phyloP scores from a whole-genome alignment of 2,329 filamentous ascomycete species.

The Apiospora pterosperma region DNA sequence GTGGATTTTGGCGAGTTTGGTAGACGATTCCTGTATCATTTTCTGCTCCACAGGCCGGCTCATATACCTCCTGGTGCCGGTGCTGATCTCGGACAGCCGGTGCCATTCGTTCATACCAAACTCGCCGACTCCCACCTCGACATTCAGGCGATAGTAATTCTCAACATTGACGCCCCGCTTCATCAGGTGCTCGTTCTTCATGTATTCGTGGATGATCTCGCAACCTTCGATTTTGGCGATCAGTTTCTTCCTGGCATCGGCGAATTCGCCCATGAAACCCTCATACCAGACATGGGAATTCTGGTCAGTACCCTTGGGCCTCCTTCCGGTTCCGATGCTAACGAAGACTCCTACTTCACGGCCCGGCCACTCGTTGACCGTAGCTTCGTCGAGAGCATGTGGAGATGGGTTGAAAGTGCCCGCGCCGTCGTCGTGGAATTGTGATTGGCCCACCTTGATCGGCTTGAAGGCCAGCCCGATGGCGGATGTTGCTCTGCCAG shows the following conservation, averaged over 20 bases:
- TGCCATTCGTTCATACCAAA: conserved; percentile 99
- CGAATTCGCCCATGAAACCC: conserved; percentile 87
- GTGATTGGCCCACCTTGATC: conserved; percentile 86
- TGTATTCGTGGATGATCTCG: conserved; percentile 82
- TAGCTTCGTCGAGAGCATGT: conserved; percentile 82
- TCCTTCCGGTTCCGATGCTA: conserved; percentile 89
- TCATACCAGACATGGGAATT: conserved; percentile 87
- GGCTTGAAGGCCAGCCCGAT: conserved; percentile 95
- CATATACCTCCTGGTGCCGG: conserved; percentile 82
- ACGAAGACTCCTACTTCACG: conserved; percentile 89
- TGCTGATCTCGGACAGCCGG: conserved; percentile 90
- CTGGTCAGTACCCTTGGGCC: conserved; percentile 62
- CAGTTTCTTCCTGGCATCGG: conserved; percentile 79
- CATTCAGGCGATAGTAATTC: conserved; percentile 95
- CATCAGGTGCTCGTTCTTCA: conserved; percentile 74
- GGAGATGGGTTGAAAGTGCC: conserved; percentile 92
- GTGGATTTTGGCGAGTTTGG: conserved; percentile 80
- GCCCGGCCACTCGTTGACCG: conserved; percentile 91
- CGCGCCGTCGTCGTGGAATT: conserved; percentile 89
- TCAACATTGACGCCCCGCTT: conserved; percentile 80
- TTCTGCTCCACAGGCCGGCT: conserved; percentile 68
- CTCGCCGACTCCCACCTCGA: conserved; percentile 92
- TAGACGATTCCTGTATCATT: conserved; percentile 72
- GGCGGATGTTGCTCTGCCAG: conserved; percentile 88
- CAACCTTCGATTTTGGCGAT: conserved; percentile 95